A percentile compares a stretch with the other conserved stretches of the same genome.
These are phyloP conservation scores for Penicillium cinerascens DNA, from an alignment of 495 filamentous ascomycete species.

Conservation along the genomic window DNA sequence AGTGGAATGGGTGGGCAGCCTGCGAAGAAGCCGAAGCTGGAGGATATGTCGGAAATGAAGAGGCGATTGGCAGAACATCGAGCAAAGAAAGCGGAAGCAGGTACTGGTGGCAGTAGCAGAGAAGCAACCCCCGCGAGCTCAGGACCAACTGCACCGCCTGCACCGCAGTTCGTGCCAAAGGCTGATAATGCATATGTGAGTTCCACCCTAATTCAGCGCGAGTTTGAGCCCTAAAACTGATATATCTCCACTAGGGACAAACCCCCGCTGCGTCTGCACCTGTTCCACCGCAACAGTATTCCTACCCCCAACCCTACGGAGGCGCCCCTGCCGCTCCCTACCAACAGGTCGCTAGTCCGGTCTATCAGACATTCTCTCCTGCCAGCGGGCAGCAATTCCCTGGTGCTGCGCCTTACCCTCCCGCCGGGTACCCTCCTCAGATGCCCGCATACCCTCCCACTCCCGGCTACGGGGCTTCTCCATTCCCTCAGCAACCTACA, in stretches of 20 bases:
- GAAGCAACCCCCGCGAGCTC: constrained; percentile 56
- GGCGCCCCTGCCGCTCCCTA: constrained; percentile 33
- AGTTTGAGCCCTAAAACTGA: constrained; percentile 6
- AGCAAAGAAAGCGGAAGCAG: constrained; percentile 62
- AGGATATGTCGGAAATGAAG: constrained; percentile 73
- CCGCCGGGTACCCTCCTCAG: constrained; percentile 43
- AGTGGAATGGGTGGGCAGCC: constrained; percentile 48
- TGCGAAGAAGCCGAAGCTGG: constrained; percentile 76
- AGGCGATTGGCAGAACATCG: constrained; percentile 78
- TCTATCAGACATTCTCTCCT: constrained; percentile 37
- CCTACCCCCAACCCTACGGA: constrained; percentile 40
- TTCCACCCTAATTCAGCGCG: constrained; percentile 12
- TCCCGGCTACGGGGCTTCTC: constrained; percentile 27
- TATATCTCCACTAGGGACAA: constrained; percentile 18
- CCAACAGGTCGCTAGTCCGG: constrained; percentile 42
- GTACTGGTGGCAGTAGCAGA: constrained; percentile 54
- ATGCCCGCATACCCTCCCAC: constrained; percentile 25
- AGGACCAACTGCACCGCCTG: constrained; percentile 49
- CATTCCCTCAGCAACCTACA: constrained; percentile 33
- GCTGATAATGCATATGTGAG: constrained; percentile 50
- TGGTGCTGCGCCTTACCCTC: constrained; percentile 31
- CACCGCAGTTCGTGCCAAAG: constrained; percentile 55
- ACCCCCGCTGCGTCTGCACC: constrained; percentile 23
- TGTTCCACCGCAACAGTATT: constrained; percentile 23
- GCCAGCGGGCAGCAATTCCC: constrained; percentile 31